These are phyloP conservation scores for Sisymbrium altissimum DNA, from an alignment of 345 rosid genomes.

Conservation along the genomic window DNA sequence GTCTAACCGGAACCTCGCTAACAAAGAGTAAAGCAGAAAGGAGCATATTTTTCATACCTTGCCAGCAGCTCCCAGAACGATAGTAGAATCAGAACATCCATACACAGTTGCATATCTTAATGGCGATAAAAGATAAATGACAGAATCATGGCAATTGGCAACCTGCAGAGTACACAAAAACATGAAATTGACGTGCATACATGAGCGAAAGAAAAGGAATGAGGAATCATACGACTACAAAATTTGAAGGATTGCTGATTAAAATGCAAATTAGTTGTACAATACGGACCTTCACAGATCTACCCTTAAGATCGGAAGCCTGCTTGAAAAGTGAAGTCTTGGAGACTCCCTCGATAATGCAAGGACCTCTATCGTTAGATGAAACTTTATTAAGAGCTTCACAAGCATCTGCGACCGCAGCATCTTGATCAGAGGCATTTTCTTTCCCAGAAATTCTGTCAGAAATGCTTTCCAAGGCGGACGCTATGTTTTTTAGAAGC, in stretches of 20 bases:
- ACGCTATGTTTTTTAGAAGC: constrained; percentile 69
- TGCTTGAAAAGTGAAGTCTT: constrained; percentile 82
- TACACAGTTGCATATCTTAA: constrained; percentile 86
- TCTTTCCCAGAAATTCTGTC: constrained; percentile 82
- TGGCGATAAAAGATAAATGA: constrained; percentile 86
- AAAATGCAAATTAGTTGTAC: constrained; percentile 5
- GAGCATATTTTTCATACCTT: constrained; percentile 50
- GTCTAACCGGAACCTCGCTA: neutral
- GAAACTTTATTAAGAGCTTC: constrained; percentile 56
- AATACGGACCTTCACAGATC: constrained; percentile 79
- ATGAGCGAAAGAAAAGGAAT: neutral
- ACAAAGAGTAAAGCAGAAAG: neutral
- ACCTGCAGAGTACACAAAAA: constrained; percentile 53
- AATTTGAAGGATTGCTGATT: constrained; percentile 4
- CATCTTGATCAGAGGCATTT: constrained; percentile 76
- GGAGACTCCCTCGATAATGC: constrained; percentile 88
- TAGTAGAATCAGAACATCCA: constrained; percentile 95
- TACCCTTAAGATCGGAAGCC: constrained; percentile 85
- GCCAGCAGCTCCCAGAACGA: constrained; percentile 96
- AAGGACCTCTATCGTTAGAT: constrained; percentile 55
- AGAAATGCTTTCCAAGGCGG: constrained; percentile 69
- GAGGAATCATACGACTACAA: neutral
- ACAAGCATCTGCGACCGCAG: constrained; percentile 69
- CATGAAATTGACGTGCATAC: neutral
- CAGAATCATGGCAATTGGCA: constrained; percentile 92